Conservation (phyloP, 2,329 filamentous ascomycete genomes). For the Stagonosporopsis vannaccii region DNA sequence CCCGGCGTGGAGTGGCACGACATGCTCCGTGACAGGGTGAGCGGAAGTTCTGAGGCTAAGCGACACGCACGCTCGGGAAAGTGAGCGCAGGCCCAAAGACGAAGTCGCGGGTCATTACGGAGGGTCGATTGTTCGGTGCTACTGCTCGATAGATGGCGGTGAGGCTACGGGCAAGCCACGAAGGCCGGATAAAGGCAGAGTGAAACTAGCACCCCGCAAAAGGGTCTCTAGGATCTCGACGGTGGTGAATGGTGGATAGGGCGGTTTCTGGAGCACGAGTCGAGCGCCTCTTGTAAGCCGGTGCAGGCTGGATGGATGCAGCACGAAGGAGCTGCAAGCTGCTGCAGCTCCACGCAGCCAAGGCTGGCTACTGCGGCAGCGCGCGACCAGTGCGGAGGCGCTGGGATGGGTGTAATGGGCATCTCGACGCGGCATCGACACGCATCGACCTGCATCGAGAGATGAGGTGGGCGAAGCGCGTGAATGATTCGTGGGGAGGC, state of each 20-base stretch:
- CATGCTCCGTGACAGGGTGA: constrained; percentile 10
- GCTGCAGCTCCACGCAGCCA: constrained; percentile 10
- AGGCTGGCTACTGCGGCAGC: constrained; percentile 14
- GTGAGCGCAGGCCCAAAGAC: background rate
- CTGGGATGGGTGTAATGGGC: constrained; percentile 4
- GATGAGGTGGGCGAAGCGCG: constrained; percentile 2
- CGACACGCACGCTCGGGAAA: constrained; percentile 1
- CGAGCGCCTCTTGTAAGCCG: background rate
- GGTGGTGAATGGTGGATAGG: background rate
- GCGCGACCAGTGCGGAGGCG: constrained; percentile 9
- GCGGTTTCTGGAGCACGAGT: constrained; percentile 5
- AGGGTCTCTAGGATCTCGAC: constrained; percentile 5
- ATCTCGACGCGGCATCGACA: constrained; percentile 15
- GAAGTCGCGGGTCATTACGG: constrained; percentile 9
- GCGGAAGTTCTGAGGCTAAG: constrained; percentile 10
- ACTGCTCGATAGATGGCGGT: constrained; percentile 15
- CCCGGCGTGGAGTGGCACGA: constrained; percentile 10
- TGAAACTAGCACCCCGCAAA: constrained; percentile 16
- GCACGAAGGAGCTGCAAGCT: background rate
- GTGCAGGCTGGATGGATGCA: background rate
- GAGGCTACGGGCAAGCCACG: constrained; percentile 6
- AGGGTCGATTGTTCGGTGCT: background rate
- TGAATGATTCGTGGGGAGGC: constrained; percentile 17
- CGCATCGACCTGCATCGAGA: constrained; percentile 6
- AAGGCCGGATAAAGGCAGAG: constrained; percentile 3